These are phyloP conservation scores for Globomyces sp. DNA, from an alignment of 371 early-diverging fungal species.

Conservation along the genomic window DNA sequence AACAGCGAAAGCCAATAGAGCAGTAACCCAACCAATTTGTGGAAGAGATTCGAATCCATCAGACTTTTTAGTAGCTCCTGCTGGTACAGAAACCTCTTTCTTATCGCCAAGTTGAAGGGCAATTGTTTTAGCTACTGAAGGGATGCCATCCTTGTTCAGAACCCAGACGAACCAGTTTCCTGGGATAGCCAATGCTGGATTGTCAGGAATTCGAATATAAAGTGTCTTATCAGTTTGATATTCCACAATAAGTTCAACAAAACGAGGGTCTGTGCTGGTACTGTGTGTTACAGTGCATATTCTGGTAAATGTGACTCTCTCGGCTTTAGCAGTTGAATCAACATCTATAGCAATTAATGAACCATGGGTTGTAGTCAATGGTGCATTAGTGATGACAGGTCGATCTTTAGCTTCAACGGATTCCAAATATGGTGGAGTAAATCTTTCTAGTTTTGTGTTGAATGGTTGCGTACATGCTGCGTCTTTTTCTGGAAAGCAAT, in stretches of 20 bases:
- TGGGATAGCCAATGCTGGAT: constrained; percentile 37
- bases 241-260: constrained; percentile 38
- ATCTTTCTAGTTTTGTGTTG: constrained; percentile 34
- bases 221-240: constrained; percentile 16
- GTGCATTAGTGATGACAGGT: constrained; percentile 20
- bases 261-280: constrained; percentile 44
- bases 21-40: neutral
- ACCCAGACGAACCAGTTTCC: constrained; percentile 46
- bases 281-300: constrained; percentile 43
- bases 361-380: constrained; percentile 24
- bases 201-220: constrained; percentile 28
- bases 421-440: constrained; percentile 37
- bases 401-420: neutral
- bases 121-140: constrained; percentile 23
- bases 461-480: constrained; percentile 29
- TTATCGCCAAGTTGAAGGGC: neutral
- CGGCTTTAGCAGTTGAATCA: neutral
- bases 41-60: neutral
- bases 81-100: neutral
- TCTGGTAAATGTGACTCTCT: constrained; percentile 29
- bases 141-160: constrained; percentile 28
- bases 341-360: constrained; percentile 22
- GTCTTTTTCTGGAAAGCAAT: constrained; percentile 2
- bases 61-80: neutral
- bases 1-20: neutral